These are phyloP conservation scores for Candida anglica DNA, from an alignment of 805 yeast species.

Conservation along the genomic window DNA sequence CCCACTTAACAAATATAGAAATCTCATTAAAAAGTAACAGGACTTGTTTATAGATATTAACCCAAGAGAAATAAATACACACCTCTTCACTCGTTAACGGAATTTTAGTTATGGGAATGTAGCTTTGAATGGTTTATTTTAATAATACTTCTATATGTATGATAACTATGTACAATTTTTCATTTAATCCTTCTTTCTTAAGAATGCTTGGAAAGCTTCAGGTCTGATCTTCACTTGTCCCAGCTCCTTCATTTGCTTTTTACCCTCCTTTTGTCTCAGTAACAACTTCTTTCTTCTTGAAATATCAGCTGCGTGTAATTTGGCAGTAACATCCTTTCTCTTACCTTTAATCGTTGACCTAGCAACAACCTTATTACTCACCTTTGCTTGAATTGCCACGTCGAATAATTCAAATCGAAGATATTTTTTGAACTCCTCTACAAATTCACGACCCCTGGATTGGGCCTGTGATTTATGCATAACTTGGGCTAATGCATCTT, in stretches of 20 bases:
- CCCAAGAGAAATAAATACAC: too few relatives aligned
- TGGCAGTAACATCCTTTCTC: slow-evolving; percentile 91
- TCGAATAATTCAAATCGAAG: slow-evolving; percentile 83
- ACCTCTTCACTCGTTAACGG: too few relatives aligned
- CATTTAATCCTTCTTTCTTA: too few relatives aligned
- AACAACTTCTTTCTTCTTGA: slow-evolving; percentile 84
- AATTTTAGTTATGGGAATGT: too few relatives aligned
- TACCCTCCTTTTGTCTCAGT: slow-evolving; percentile 90
- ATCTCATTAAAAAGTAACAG: too few relatives aligned
- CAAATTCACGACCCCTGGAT: slow-evolving; percentile 75
- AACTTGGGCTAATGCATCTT: slow-evolving; percentile 90
- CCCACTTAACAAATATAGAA: too few relatives aligned
- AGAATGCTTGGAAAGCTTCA: slow-evolving; percentile 86
- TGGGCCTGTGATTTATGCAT: slow-evolving; percentile 80
- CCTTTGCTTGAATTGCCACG: slow-evolving; percentile 87
- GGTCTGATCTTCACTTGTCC: slow-evolving; percentile 78
- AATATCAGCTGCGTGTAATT: slow-evolving; percentile 89
- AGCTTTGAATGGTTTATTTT: too few relatives aligned
- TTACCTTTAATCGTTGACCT: slow-evolving; percentile 92
- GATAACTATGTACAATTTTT: too few relatives aligned
- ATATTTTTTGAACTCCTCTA: slow-evolving; percentile 73
- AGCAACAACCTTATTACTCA: slow-evolving; percentile 76
- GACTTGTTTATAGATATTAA: too few relatives aligned
- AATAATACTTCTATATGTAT: too few relatives aligned
- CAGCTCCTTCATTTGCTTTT: slow-evolving; percentile 72